These are phyloP conservation scores for Cladosporium colombiae DNA, from an alignment of 2,329 filamentous ascomycete species.

Conservation along the genomic window DNA sequence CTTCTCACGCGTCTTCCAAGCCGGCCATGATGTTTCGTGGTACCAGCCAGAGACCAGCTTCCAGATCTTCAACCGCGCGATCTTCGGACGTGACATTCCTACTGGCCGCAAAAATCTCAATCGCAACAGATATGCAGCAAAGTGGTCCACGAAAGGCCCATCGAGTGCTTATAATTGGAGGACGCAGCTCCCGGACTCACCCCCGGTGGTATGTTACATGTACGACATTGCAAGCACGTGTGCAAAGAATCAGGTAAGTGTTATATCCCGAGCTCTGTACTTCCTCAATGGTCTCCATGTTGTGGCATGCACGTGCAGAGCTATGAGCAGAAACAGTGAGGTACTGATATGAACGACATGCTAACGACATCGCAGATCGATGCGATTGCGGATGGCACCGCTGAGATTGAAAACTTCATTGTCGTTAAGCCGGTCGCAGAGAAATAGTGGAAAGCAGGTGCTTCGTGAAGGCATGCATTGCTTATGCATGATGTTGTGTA, in stretches of 20 bases:
- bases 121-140: slow-evolving; percentile 37
- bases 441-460: not conserved
- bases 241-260: slow-evolving; percentile 43
- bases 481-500: not conserved
- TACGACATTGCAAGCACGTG: slow-evolving; percentile 43
- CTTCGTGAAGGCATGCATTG: not conserved
- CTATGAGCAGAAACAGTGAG: not conserved
- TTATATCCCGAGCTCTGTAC: not conserved
- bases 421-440: slow-evolving; percentile 29
- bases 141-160: slow-evolving; percentile 45
- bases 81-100: slow-evolving; percentile 55
- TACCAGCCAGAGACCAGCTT: slow-evolving; percentile 59
- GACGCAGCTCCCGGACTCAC: slow-evolving; percentile 45
- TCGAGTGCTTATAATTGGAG: slow-evolving; percentile 45
- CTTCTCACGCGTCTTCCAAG: slow-evolving; percentile 39
- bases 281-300: not conserved
- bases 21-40: slow-evolving; percentile 32
- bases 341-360: not conserved
- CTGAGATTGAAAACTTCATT: slow-evolving; percentile 50
- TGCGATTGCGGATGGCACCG: slow-evolving; percentile 47
- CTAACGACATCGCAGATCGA: slow-evolving; percentile 24
- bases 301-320: not conserved
- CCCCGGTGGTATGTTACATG: slow-evolving; percentile 48
- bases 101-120: slow-evolving; percentile 49
- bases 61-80: slow-evolving; percentile 55